These are phyloP conservation scores for Cryphonectria naterciae DNA, from an alignment of 2,329 filamentous ascomycete species.

Conservation along the genomic window DNA sequence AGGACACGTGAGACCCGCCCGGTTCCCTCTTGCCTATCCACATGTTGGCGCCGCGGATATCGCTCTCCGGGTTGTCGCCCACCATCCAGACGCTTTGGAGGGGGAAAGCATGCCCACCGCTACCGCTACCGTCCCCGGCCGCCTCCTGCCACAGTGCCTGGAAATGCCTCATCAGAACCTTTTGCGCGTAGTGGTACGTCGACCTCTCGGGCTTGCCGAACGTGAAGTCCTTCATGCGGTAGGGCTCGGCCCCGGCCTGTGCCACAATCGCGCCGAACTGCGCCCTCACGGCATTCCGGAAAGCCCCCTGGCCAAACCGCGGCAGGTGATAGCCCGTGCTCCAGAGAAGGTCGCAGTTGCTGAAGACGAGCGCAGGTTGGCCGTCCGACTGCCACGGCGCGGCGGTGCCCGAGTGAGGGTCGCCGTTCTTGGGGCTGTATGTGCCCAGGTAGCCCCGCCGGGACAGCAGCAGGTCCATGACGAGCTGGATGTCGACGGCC, in stretches of 20 bases:
- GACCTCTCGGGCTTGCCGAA: conserved; percentile 79
- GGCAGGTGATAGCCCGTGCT: conserved; percentile 82
- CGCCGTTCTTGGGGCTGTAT: conserved; percentile 72
- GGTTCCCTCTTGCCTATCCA: conserved; percentile 57
- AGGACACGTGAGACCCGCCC: background rate
- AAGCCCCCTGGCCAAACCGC: conserved; percentile 88
- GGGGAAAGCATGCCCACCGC: background rate
- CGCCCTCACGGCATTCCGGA: conserved; percentile 74
- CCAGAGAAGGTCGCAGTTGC: conserved; percentile 90
- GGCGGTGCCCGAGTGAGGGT: conserved; percentile 35
- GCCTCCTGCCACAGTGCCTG: conserved; percentile 41
- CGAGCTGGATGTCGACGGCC: conserved; percentile 85
- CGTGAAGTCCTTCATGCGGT: conserved; percentile 9
- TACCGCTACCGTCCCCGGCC: background rate
- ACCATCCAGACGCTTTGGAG: conserved; percentile 88
- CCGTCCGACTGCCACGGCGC: conserved; percentile 71
- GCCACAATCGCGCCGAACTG: conserved; percentile 50
- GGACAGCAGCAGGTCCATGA: conserved; percentile 82
- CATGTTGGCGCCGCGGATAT: conserved; percentile 84
- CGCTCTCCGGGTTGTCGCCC: conserved; percentile 86
- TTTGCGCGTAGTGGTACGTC: conserved; percentile 86
- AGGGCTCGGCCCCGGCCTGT: conserved; percentile 40
- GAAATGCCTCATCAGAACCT: conserved; percentile 64
- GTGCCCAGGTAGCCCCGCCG: conserved; percentile 80
- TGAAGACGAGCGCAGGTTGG: conserved; percentile 84